A percentile compares a stretch with the other conserved stretches of the same genome.
Evolutionary conservation across 1,284 basidiomycete genomes (phyloP).

Genomic region (Ceratobasidium sp.): DNA sequence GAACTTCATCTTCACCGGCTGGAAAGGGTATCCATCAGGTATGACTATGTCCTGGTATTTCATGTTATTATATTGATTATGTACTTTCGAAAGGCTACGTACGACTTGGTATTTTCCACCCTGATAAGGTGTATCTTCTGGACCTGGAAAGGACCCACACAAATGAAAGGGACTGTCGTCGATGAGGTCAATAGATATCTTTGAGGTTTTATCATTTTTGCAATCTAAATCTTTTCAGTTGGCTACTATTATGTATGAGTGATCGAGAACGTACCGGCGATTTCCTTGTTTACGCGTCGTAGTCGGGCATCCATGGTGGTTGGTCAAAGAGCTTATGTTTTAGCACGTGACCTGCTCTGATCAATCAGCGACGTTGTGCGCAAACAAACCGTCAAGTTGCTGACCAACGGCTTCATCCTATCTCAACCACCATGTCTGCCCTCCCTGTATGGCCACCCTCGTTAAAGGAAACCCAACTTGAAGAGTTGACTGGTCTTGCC

Average conservation of each 20-base stretch:
- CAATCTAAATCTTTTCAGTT: slow-evolving; percentile 72
- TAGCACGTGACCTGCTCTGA: slow-evolving; percentile 28
- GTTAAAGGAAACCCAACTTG: slow-evolving; percentile 56
- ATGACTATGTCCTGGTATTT: slow-evolving; percentile 89
- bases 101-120: slow-evolving; percentile 95
- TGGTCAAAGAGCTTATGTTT: slow-evolving; percentile 11
- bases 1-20: slow-evolving; percentile 99
- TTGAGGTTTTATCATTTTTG: slow-evolving; percentile 92
- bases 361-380: neutral
- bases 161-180: slow-evolving; percentile 91
- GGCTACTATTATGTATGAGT: neutral
- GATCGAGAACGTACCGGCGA: slow-evolving; percentile 71
- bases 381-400: too few relatives aligned
- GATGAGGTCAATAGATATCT: slow-evolving; percentile 87
- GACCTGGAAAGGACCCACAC: slow-evolving; percentile 91
- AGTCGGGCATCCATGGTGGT: slow-evolving; percentile 85
- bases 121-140: slow-evolving; percentile 93
- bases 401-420: too few relatives aligned
- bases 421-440: slow-evolving; percentile 25
- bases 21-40: slow-evolving; percentile 95
- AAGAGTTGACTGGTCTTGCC: slow-evolving; percentile 59
- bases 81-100: slow-evolving; percentile 45
- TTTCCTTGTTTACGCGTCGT: slow-evolving; percentile 93
- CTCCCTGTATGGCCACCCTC: slow-evolving; percentile 63
- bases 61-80: neutral